A percentile compares a stretch with the other conserved stretches of the same genome.
phyloP scores from a whole-genome alignment of 192 early-diverging fungal species.

The Umbelopsis sp. region DNA sequence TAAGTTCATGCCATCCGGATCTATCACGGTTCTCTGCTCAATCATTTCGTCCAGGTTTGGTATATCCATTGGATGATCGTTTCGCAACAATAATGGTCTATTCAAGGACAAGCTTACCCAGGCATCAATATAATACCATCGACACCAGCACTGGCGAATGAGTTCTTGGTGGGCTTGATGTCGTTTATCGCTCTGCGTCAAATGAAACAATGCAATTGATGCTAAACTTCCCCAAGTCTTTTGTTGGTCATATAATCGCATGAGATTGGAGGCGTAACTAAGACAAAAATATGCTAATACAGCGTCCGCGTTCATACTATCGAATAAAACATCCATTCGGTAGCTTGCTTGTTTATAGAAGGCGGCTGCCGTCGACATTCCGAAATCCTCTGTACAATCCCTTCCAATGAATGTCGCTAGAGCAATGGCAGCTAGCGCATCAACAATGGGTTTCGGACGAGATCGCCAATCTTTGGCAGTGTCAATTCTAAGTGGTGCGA shows the following conservation, averaged over 20 bases:
- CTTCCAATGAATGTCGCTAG: constrained; percentile 35
- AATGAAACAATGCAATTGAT: constrained; percentile 23
- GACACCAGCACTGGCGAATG: constrained; percentile 22
- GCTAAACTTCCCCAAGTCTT: constrained; percentile 33
- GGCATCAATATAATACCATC: constrained; percentile 40
- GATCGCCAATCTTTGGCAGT: constrained; percentile 22
- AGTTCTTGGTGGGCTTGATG: background rate
- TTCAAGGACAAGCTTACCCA: constrained; percentile 32
- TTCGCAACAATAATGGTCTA: background rate
- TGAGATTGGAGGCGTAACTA: constrained; percentile 34
- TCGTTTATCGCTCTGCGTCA: background rate
- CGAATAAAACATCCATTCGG: constrained; percentile 36
- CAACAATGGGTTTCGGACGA: constrained; percentile 21
- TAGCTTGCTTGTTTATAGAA: constrained; percentile 36
- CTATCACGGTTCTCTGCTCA: background rate
- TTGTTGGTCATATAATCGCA: constrained; percentile 38
- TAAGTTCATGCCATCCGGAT: background rate
- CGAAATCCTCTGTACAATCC: constrained; percentile 13
- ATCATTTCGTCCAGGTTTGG: background rate
- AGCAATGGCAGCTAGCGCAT: constrained; percentile 33
- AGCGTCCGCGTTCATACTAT: constrained; percentile 16
- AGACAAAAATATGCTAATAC: constrained; percentile 35
- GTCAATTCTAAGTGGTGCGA: constrained; percentile 22
- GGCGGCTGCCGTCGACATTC: constrained; percentile 23
- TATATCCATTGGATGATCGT: background rate